These are phyloP conservation scores for Hyparrhenia diplandra DNA, from an alignment of 176 grass and related monocot species.

Conservation along the genomic window DNA sequence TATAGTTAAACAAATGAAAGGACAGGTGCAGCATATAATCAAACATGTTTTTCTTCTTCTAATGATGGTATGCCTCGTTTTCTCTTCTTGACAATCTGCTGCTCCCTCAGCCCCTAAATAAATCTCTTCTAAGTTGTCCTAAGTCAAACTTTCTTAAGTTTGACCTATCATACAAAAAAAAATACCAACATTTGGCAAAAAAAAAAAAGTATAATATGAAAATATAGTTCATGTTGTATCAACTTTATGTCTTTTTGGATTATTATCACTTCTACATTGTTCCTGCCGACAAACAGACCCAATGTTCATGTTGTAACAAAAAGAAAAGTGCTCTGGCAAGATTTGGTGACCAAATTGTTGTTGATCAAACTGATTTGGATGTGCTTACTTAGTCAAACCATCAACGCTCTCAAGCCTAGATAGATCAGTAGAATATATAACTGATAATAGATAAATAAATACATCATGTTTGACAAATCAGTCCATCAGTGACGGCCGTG, in stretches of 20 bases:
- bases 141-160: too few species aligned
- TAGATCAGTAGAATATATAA: background rate
- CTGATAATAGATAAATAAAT: background rate
- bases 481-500: background rate
- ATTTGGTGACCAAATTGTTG: conserved; percentile 28
- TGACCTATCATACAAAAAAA: too few species aligned
- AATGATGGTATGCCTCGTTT: background rate
- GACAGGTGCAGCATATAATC: background rate
- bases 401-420: background rate
- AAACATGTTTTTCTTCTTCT: background rate
- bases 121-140: background rate
- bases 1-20: conserved; percentile 17
- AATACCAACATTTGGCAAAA: too few species aligned
- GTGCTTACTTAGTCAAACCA: conserved; percentile 20
- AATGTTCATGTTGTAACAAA: too few species aligned
- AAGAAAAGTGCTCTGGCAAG: background rate
- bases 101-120: background rate
- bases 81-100: background rate
- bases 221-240: too few species aligned
- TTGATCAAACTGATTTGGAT: conserved; percentile 11
- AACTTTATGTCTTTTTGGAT: too few species aligned
- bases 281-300: background rate
- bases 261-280: too few species aligned
- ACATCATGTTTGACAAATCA: background rate
- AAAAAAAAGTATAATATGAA: too few species aligned